Evolutionary conservation across 2,329 filamentous ascomycete species (phyloP).

Genomic region (Aspergillus sp.): DNA sequence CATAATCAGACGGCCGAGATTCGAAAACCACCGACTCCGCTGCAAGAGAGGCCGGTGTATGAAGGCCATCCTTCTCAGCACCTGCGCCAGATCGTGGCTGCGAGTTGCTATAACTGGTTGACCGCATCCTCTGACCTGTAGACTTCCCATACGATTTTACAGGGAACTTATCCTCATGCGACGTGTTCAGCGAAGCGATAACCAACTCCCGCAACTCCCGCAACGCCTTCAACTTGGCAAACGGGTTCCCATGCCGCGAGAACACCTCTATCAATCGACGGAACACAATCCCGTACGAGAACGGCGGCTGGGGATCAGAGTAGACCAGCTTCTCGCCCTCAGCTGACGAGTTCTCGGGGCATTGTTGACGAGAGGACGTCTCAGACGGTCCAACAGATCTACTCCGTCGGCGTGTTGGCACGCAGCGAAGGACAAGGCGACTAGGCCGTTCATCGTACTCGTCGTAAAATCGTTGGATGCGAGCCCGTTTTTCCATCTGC

Average conservation of each 20-base stretch:
- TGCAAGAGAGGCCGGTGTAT: slow-evolving; percentile 16
- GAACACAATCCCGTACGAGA: slow-evolving; percentile 75
- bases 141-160: slow-evolving; percentile 4
- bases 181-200: slow-evolving; percentile 60
- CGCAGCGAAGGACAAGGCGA: slow-evolving; percentile 16
- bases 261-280: slow-evolving; percentile 74
- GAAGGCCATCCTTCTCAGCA: slow-evolving; percentile 11
- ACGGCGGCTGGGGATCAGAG: slow-evolving; percentile 37
- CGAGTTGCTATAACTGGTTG: slow-evolving; percentile 26
- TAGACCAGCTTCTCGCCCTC: slow-evolving; percentile 25
- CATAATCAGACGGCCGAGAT: slow-evolving; percentile 36
- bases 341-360: neutral
- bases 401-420: slow-evolving; percentile 21
- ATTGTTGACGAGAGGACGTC: neutral
- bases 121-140: slow-evolving; percentile 3
- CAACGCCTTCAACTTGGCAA: slow-evolving; percentile 72
- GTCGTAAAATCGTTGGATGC: slow-evolving; percentile 31
- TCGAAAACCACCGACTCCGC: slow-evolving; percentile 25
- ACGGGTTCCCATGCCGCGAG: slow-evolving; percentile 79
- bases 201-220: slow-evolving; percentile 78
- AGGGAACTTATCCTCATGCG: slow-evolving; percentile 31
- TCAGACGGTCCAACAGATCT: slow-evolving; percentile 24
- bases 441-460: slow-evolving; percentile 27
- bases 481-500: slow-evolving; percentile 33
- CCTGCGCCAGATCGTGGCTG: slow-evolving; percentile 11